Evolutionary conservation across 768 basidiomycete genomes (phyloP).

Genomic region (Hydnomerulius pinastri): DNA sequence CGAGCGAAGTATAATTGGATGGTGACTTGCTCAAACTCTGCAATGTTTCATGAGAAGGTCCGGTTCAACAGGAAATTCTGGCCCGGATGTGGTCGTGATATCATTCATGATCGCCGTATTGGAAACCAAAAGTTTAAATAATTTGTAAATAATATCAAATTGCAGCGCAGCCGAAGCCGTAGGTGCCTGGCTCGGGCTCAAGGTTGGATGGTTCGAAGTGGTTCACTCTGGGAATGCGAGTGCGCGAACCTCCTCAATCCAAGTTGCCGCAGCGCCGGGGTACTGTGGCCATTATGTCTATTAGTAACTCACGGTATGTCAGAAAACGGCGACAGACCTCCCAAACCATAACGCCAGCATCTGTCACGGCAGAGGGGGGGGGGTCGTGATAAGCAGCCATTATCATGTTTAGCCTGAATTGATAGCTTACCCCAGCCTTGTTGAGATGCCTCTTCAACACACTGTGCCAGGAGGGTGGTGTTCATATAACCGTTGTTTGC

Average conservation of each 20-base stretch:
- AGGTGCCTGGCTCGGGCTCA: neutral
- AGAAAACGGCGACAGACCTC: slow-evolving; percentile 20
- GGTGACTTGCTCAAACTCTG: too few species aligned
- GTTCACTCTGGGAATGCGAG: slow-evolving; percentile 37
- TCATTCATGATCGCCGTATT: too few species aligned
- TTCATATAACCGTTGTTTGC: slow-evolving; percentile 60
- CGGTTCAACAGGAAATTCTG: too few species aligned
- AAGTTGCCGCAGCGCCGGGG: slow-evolving; percentile 41
- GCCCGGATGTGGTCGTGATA: too few species aligned
- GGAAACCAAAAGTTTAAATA: too few species aligned
- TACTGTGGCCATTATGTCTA: slow-evolving; percentile 26
- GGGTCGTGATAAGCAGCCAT: neutral
- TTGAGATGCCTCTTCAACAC: slow-evolving; percentile 54
- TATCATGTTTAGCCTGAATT: neutral
- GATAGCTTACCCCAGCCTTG: neutral
- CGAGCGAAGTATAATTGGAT: too few species aligned
- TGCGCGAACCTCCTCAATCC: slow-evolving; percentile 42
- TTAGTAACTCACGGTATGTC: neutral
- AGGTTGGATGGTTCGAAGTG: neutral
- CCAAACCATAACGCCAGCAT: slow-evolving; percentile 18
- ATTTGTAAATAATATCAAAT: neutral
- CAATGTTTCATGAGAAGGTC: too few species aligned
- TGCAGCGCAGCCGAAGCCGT: neutral
- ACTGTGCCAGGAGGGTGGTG: slow-evolving; percentile 54
- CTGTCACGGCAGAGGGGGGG: too few species aligned